Conservation (phyloP, 2,329 filamentous ascomycete species). For the Stemphylium lycopersici region DNA sequence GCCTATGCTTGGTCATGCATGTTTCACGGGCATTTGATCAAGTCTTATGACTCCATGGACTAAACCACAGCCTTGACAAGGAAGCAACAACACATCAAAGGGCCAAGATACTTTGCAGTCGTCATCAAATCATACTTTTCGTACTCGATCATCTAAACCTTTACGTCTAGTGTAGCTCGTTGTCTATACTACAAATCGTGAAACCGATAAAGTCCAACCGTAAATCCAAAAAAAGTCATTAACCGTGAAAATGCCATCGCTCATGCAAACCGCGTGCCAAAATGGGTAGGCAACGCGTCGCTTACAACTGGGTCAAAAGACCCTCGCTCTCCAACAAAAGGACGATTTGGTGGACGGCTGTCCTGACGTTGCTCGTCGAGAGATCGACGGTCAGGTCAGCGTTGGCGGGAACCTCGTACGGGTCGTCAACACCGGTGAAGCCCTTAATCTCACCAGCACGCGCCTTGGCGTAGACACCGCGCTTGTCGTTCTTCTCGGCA, state of each 20-base stretch:
- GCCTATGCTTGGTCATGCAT: too few species aligned
- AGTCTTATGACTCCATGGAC: too few species aligned
- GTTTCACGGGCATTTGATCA: too few species aligned
- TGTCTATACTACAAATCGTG: background rate
- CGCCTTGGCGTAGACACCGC: conserved; percentile 85
- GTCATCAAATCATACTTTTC: background rate
- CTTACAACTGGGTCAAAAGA: conserved; percentile 68
- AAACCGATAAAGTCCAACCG: background rate
- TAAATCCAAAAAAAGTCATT: background rate
- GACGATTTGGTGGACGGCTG: conserved; percentile 95
- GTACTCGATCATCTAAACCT: conserved; percentile 3
- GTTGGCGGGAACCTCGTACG: conserved; percentile 85
- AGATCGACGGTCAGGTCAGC: conserved; percentile 84
- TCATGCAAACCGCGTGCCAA: background rate
- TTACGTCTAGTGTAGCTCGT: conserved; percentile 3
- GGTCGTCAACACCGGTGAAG: conserved; percentile 97
- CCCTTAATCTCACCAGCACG: conserved; percentile 92
- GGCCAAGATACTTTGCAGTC: background rate
- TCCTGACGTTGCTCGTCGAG: conserved; percentile 85
- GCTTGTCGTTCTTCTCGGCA: conserved; percentile 93
- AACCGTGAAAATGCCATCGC: background rate
- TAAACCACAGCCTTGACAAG: background rate
- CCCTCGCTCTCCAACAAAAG: conserved; percentile 89
- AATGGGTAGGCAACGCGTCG: background rate
- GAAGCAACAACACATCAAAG: background rate